Evolutionary conservation across 192 early-diverging fungal species (phyloP).

Genomic region (Umbelopsis sp.): DNA sequence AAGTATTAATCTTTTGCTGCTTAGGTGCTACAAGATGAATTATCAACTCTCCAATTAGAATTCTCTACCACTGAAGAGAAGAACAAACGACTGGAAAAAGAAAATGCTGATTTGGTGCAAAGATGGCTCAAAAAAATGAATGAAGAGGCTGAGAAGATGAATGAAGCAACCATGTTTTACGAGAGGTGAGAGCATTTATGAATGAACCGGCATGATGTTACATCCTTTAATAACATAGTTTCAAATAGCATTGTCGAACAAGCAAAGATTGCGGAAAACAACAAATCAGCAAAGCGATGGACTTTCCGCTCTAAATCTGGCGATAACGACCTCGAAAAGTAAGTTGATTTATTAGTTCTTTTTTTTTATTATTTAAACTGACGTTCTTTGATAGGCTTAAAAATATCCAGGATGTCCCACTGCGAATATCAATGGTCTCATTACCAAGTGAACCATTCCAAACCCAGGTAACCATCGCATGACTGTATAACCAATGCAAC

Average conservation of each 20-base stretch:
- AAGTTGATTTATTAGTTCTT: neutral
- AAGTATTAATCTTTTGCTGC: neutral
- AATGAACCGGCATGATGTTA: no score
- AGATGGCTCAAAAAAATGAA: slow-evolving; percentile 92
- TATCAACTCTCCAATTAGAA: slow-evolving; percentile 88
- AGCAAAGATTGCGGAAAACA: slow-evolving; percentile 3
- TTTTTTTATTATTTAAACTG: neutral
- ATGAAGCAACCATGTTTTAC: slow-evolving; percentile 87
- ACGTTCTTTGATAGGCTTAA: neutral
- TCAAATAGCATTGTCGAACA: neutral
- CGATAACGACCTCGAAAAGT: neutral
- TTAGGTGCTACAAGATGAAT: slow-evolving; percentile 89
- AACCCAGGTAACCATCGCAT: neutral
- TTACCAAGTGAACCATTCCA: slow-evolving; percentile 38
- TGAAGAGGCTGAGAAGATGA: slow-evolving; percentile 89
- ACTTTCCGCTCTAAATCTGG: neutral
- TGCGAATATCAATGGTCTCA: slow-evolving; percentile 1
- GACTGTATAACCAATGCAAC: neutral
- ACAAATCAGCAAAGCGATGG: neutral
- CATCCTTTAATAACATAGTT: no score
- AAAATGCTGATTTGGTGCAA: slow-evolving; percentile 87
- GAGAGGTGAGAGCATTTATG: slow-evolving; percentile 61
- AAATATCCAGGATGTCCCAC: neutral
- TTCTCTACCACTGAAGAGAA: slow-evolving; percentile 74
- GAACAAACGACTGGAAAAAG: slow-evolving; percentile 67